Conservation (phyloP, 768 basidiomycete genomes). For the Tephrocybe sp. region DNA sequence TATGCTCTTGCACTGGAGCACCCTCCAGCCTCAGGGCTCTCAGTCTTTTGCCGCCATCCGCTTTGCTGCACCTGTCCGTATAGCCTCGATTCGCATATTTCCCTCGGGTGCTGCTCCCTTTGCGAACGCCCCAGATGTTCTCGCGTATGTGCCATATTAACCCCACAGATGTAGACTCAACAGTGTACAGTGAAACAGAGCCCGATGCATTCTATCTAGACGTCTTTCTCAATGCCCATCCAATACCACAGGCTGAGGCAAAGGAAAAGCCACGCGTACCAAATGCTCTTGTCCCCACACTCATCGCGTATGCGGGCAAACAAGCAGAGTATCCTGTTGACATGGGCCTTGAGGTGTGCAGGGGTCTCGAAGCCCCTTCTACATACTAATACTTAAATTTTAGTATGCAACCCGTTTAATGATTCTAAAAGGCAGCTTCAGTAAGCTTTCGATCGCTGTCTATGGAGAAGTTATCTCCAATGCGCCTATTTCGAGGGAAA, state of each 20-base stretch:
- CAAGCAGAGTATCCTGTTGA: conserved; percentile 64
- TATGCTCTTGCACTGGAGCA: conserved; percentile 69
- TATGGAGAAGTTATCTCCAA: conserved; percentile 57
- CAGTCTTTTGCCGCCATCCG: conserved; percentile 64
- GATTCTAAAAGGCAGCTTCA: conserved; percentile 77
- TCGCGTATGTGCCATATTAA: conserved; percentile 46
- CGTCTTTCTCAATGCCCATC: conserved; percentile 71
- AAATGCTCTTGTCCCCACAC: conserved; percentile 71
- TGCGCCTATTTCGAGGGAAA: conserved; percentile 25
- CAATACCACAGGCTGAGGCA: conserved; percentile 36
- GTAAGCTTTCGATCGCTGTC: conserved; percentile 61
- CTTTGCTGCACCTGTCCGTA: conserved; percentile 64
- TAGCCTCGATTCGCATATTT: conserved; percentile 68
- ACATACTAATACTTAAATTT: neutral
- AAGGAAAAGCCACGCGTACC: conserved; percentile 62
- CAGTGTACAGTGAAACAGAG: conserved; percentile 53
- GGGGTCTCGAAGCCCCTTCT: neutral
- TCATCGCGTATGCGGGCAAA: conserved; percentile 69
- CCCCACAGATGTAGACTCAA: conserved; percentile 2
- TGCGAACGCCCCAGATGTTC: conserved; percentile 50
- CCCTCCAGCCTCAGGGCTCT: conserved; percentile 51
- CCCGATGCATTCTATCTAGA: conserved; percentile 74
- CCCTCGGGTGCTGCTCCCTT: conserved; percentile 68
- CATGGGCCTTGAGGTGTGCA: conserved; percentile 65
- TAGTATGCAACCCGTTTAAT: conserved; percentile 76